phyloP scores from a whole-genome alignment of 2,329 filamentous ascomycete genomes.

The Chaetomium sp. region DNA sequence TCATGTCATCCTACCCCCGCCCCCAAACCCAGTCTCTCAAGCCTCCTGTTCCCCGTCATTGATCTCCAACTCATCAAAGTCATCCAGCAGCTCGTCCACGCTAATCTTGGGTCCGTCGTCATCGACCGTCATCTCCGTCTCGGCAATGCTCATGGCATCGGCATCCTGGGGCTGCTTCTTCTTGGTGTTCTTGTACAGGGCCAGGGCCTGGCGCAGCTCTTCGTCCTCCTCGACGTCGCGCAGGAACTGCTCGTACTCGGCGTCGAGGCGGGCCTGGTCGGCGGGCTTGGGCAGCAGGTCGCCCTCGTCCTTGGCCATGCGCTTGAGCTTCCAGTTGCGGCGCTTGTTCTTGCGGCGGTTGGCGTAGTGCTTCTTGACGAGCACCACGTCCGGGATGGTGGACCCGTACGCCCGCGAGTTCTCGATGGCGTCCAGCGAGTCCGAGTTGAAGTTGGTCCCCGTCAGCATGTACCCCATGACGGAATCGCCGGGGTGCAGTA shows the following conservation, averaged over 20 bases:
- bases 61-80: conserved; percentile 87
- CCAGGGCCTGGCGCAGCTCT: conserved; percentile 80
- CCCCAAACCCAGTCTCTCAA: background rate
- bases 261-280: conserved; percentile 84
- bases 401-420: conserved; percentile 72
- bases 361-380: conserved; percentile 96
- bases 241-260: conserved; percentile 96
- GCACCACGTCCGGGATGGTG: conserved; percentile 84
- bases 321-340: conserved; percentile 92
- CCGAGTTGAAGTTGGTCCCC: conserved; percentile 91
- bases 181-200: conserved; percentile 75
- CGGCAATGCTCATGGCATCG: conserved; percentile 66
- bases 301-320: conserved; percentile 86
- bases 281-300: conserved; percentile 84
- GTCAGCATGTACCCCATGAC: conserved; percentile 92
- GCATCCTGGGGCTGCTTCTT: conserved; percentile 45
- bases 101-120: conserved; percentile 69
- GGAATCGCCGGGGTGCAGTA: conserved; percentile 86
- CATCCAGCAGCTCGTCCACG: conserved; percentile 83
- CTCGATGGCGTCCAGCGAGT: conserved; percentile 81
- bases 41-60: conserved; percentile 46
- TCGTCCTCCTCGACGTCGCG: conserved; percentile 94
- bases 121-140: conserved; percentile 62
- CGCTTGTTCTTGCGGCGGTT: conserved; percentile 75
- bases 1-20: background rate